These are phyloP conservation scores for Oryza punctata DNA, from an alignment of 176 grass and related monocot species.

Conservation along the genomic window DNA sequence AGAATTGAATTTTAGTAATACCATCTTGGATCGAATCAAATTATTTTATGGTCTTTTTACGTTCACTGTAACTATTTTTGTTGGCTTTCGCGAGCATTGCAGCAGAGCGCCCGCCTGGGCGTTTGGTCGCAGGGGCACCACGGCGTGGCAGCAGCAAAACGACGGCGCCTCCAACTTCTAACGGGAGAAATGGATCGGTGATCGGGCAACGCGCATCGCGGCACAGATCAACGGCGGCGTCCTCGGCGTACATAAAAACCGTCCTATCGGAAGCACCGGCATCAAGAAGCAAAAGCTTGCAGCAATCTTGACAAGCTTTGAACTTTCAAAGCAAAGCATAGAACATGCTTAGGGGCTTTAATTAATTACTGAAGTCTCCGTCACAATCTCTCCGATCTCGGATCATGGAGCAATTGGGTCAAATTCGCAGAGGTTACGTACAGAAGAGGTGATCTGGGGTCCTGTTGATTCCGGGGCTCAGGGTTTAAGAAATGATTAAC, in stretches of 20 bases:
- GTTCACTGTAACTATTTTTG: background rate
- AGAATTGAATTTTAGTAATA: too few relatives aligned
- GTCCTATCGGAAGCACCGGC: slow-evolving; percentile 5
- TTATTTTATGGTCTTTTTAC: background rate
- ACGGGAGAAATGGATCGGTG: background rate
- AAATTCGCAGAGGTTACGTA: slow-evolving; percentile 6
- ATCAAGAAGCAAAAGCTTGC: slow-evolving; percentile 11
- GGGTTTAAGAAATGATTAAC: too few relatives aligned
- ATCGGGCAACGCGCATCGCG: background rate
- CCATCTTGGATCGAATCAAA: too few relatives aligned
- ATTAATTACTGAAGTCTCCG: background rate
- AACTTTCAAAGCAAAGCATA: background rate
- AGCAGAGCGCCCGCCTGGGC: background rate
- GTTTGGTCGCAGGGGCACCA: background rate
- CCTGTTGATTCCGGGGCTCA: background rate
- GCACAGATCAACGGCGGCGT: background rate
- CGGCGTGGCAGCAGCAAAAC: background rate
- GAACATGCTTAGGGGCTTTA: background rate
- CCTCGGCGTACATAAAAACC: background rate
- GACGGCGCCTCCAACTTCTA: background rate
- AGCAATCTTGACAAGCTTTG: slow-evolving; percentile 15
- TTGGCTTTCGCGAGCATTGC: background rate
- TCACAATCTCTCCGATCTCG: slow-evolving; percentile 1
- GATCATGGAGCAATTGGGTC: slow-evolving; percentile 25
- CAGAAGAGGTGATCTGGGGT: background rate